Percentiles rank a stretch among this genome's conserved stretches.
These are phyloP conservation scores for Tetramitus jugosus DNA, from an alignment of 208 protist genomes.

Conservation along the genomic window DNA sequence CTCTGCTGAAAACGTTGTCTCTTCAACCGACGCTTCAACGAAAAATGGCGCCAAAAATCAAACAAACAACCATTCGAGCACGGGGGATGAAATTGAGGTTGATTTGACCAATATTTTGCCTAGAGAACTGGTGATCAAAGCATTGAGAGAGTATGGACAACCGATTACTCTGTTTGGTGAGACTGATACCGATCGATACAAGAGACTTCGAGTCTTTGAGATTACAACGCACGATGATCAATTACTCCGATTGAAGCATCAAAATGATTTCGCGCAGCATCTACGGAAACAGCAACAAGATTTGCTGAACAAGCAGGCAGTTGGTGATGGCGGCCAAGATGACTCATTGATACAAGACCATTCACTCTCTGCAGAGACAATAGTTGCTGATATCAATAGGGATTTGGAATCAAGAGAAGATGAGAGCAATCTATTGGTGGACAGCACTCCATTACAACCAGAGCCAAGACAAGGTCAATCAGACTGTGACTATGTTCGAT, in stretches of 20 bases:
- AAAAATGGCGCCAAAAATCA: not conserved
- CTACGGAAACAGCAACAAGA: slow-evolving; percentile 1
- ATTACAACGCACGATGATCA: not conserved
- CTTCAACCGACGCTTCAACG: too few relatives aligned
- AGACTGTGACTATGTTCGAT: not conserved
- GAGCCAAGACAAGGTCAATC: not conserved
- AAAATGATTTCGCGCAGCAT: slow-evolving; percentile 1
- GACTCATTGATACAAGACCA: too few relatives aligned
- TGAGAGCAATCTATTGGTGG: not conserved
- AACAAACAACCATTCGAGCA: not conserved
- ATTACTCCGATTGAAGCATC: not conserved
- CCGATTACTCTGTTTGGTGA: slow-evolving; percentile 21
- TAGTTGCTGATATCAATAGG: too few relatives aligned
- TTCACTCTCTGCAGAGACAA: too few relatives aligned
- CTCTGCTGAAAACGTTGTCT: not conserved
- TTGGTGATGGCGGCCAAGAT: not conserved
- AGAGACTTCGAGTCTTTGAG: not conserved
- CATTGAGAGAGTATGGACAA: not conserved
- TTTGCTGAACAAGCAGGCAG: not conserved
- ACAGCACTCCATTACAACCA: not conserved
- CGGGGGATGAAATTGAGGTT: not conserved
- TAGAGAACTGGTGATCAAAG: not conserved
- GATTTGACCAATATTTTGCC: too few relatives aligned
- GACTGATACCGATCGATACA: not conserved
- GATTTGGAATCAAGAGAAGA: not conserved